Evolutionary conservation across 1,139 yeast genomes (phyloP).

Genomic region (Scheffersomyces cryptocercus): DNA sequence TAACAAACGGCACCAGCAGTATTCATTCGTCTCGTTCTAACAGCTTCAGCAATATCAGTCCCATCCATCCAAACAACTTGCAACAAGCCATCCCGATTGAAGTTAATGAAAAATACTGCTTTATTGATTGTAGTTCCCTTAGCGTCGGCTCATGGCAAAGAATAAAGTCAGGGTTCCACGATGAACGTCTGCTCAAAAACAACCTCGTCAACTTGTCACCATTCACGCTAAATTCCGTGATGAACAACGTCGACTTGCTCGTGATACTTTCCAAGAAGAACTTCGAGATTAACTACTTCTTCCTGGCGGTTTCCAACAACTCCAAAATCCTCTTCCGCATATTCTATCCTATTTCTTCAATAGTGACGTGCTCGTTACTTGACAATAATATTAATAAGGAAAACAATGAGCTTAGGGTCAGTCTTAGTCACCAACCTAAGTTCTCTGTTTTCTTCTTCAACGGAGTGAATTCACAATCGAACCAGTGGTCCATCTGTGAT

Average conservation of each 20-base stretch:
- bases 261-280: conserved; percentile 69
- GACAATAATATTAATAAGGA: conserved; percentile 47
- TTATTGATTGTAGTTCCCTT: conserved; percentile 64
- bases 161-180: conserved; percentile 61
- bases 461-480: conserved; percentile 50
- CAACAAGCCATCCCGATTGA: conserved; percentile 44
- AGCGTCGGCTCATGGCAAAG: conserved; percentile 83
- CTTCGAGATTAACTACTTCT: conserved; percentile 71
- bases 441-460: conserved; percentile 71
- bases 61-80: background rate
- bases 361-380: conserved; percentile 47
- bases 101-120: conserved; percentile 65
- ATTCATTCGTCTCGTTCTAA: conserved; percentile 22
- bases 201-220: conserved; percentile 66
- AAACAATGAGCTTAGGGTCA: conserved; percentile 53
- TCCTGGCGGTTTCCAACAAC: conserved; percentile 66
- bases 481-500: conserved; percentile 82
- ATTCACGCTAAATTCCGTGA: conserved; percentile 56
- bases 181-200: conserved; percentile 38
- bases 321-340: conserved; percentile 69
- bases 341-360: conserved; percentile 58
- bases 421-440: conserved; percentile 62
- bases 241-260: conserved; percentile 67
- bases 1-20: conserved; percentile 4
- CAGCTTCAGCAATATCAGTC: conserved; percentile 16